A percentile compares a stretch with the other conserved stretches of the same genome.
phyloP scores from a whole-genome alignment of 805 yeast species.

The Myxozyma vanderwaltii region DNA sequence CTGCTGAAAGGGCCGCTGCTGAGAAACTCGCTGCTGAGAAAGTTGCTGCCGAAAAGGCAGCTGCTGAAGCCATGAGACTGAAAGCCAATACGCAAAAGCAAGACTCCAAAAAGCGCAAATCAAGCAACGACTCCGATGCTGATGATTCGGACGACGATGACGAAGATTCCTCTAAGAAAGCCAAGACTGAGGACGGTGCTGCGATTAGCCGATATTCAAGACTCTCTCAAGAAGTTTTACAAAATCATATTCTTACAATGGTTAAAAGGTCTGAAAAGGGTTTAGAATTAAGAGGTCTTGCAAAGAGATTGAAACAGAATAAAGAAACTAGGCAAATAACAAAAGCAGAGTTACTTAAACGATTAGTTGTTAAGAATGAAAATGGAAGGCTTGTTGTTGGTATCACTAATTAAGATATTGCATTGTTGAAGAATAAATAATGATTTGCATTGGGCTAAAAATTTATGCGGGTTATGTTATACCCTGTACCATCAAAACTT shows the following conservation, averaged over 20 bases:
- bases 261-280: conserved; percentile 7
- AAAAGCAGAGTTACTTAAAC: conserved; percentile 17
- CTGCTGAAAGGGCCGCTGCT: neutral
- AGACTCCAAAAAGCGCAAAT: conserved; percentile 7
- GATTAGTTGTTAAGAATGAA: conserved; percentile 13
- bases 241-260: neutral
- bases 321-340: conserved; percentile 12
- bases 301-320: conserved; percentile 13
- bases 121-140: conserved; percentile 1
- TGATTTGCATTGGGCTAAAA: neutral
- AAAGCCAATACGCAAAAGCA: neutral
- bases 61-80: neutral
- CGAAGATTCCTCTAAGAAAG: conserved; percentile 2
- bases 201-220: neutral
- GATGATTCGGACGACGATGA: conserved; percentile 10
- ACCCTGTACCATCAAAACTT: no score
- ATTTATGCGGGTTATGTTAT: no score
- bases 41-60: neutral
- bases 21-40: neutral
- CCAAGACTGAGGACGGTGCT: conserved; percentile 3
- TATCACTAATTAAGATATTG: neutral
- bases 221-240: conserved; percentile 7
- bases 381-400: conserved; percentile 14
- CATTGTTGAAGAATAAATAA: neutral
- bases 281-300: conserved; percentile 14